Conservation (phyloP, 2,329 filamentous ascomycete species). For the Kalaharituber pfeilii region DNA sequence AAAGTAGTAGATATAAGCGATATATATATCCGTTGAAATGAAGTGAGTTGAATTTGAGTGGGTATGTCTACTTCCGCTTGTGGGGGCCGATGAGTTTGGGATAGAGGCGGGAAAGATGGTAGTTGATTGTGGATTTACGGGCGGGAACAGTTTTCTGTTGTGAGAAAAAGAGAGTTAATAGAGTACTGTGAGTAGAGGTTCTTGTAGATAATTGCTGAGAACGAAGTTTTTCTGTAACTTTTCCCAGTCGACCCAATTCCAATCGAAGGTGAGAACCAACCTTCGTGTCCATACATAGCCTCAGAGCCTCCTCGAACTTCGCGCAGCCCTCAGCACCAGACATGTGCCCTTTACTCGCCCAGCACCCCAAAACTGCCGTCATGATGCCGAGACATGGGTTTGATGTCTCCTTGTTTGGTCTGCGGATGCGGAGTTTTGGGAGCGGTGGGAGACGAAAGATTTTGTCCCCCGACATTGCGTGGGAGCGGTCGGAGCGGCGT, state of each 20-base stretch:
- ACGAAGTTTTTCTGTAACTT: too few species aligned
- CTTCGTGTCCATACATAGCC: slow-evolving; percentile 52
- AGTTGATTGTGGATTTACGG: slow-evolving; percentile 73
- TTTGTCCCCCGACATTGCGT: neutral
- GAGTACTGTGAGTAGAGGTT: too few species aligned
- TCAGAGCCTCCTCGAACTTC: slow-evolving; percentile 42
- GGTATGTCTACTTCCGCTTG: slow-evolving; percentile 49
- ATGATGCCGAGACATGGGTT: slow-evolving; percentile 51
- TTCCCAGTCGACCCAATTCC: too few species aligned
- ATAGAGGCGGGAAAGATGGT: slow-evolving; percentile 65
- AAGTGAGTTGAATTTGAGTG: too few species aligned
- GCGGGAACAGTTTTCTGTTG: slow-evolving; percentile 19
- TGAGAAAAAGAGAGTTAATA: too few species aligned
- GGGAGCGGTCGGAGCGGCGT: too few species aligned
- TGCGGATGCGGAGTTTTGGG: slow-evolving; percentile 45
- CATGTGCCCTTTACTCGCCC: slow-evolving; percentile 28
- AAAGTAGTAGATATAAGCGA: too few species aligned
- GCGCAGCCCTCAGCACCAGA: slow-evolving; percentile 37
- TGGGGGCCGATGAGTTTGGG: slow-evolving; percentile 53
- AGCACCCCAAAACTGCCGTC: slow-evolving; percentile 44
- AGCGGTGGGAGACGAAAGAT: slow-evolving; percentile 37
- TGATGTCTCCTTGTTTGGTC: slow-evolving; percentile 42
- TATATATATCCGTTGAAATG: too few species aligned
- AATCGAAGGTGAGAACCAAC: neutral
- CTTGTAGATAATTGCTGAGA: too few species aligned